phyloP scores from a whole-genome alignment of 139 green algal species.

The Asterochloris sp. region DNA sequence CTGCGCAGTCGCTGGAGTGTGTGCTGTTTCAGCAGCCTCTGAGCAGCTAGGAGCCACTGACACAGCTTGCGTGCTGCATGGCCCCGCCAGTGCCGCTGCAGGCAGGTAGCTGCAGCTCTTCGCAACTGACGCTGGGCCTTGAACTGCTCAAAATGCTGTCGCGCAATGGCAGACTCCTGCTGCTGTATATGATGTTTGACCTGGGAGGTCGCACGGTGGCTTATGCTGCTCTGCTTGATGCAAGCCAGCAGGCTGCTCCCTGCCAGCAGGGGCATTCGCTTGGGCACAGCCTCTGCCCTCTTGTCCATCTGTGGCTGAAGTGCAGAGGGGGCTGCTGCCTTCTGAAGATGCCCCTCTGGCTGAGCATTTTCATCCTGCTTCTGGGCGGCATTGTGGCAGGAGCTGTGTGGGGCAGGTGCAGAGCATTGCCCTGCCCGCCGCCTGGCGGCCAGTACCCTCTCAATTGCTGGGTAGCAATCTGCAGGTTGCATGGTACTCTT shows the following conservation, averaged over 20 bases:
- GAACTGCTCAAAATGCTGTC: background rate
- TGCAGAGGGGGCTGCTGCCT: background rate
- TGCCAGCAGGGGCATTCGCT: background rate
- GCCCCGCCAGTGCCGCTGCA: background rate
- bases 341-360: background rate
- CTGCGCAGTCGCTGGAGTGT: background rate
- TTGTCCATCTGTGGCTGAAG: background rate
- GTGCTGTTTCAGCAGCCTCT: background rate
- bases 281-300: background rate
- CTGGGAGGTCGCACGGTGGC: background rate
- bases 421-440: no score
- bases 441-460: background rate
- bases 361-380: background rate
- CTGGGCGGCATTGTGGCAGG: background rate
- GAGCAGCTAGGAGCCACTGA: background rate
- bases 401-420: no score
- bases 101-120: background rate
- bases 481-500: background rate
- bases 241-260: background rate
- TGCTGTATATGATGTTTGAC: background rate
- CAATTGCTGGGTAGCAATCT: conserved; percentile 11
- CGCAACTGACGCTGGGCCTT: conserved; percentile 2
- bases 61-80: background rate
- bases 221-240: background rate
- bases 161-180: background rate